These are phyloP conservation scores for Centrapalus pauciflorus DNA, from an alignment of 129 eudicot species.

Conservation along the genomic window DNA sequence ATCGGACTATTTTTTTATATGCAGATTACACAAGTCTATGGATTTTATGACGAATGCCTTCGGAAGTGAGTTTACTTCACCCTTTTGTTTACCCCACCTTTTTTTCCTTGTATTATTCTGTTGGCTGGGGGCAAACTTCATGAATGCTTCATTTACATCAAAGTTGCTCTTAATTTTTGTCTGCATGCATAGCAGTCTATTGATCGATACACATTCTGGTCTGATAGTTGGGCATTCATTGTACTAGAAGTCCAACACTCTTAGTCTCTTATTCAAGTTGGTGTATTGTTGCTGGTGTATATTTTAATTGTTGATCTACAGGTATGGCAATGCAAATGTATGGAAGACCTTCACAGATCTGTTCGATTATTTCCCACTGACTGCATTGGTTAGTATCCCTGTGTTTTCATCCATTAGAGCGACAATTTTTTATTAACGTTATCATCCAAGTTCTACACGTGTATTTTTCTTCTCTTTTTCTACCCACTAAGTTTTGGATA, in stretches of 20 bases:
- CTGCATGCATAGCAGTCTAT: not conserved
- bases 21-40: conserved; percentile 98
- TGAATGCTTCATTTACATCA: not conserved
- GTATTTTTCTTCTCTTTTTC: not conserved
- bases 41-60: conserved; percentile 94
- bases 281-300: not conserved
- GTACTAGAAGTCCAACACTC: not conserved
- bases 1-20: conserved; percentile 3
- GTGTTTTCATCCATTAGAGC: not conserved
- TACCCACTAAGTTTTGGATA: not conserved
- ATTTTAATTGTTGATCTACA: conserved; percentile 16
- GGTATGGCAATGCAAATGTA: conserved; percentile 79
- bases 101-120: not conserved
- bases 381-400: conserved; percentile 63
- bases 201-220: not conserved
- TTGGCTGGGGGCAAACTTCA: not conserved
- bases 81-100: not conserved
- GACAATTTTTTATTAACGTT: not conserved
- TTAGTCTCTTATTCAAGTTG: not conserved
- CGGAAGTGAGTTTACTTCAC: conserved; percentile 67
- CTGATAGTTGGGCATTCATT: not conserved
- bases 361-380: conserved; percentile 70
- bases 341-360: conserved; percentile 81
- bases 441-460: not conserved
- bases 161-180: not conserved